A percentile compares a stretch with the other conserved stretches of the same genome.
Evolutionary conservation across 805 yeast genomes (phyloP).

Genomic region (Spathaspora arborariae): DNA sequence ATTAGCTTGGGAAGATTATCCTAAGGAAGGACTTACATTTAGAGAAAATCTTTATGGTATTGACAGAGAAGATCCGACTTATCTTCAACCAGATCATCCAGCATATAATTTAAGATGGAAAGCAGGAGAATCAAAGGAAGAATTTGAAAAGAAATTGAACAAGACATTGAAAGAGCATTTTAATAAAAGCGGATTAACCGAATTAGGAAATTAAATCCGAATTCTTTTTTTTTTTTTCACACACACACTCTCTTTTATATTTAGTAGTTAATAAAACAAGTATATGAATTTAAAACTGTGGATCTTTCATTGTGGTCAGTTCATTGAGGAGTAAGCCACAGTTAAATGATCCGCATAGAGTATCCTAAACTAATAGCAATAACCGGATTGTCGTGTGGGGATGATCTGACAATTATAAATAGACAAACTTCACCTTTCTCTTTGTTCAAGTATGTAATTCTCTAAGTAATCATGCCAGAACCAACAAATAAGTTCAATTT

Average conservation of each 20-base stretch:
- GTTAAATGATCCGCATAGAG: background rate
- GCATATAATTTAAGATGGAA: conserved; percentile 22
- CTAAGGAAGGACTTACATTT: conserved; percentile 28
- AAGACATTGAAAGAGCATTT: conserved; percentile 4
- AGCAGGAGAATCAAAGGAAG: conserved; percentile 22
- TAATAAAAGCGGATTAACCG: background rate
- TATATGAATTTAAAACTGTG: background rate
- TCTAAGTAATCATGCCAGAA: conserved; percentile 1
- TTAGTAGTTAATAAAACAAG: too few species aligned
- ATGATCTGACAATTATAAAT: background rate
- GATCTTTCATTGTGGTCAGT: background rate
- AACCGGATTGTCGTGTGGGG: background rate
- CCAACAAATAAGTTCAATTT: conserved; percentile 19
- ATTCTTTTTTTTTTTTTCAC: background rate
- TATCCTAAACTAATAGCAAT: background rate
- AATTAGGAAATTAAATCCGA: background rate
- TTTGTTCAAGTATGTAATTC: too few species aligned
- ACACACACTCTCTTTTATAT: background rate
- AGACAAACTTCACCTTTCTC: background rate
- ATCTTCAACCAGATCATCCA: conserved; percentile 15
- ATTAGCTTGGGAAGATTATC: conserved; percentile 34
- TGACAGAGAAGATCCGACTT: conserved; percentile 18
- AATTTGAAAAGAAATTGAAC: conserved; percentile 17
- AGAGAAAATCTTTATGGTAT: conserved; percentile 34
- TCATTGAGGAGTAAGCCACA: background rate